phyloP scores from a whole-genome alignment of 2,329 filamentous ascomycete species.

The Aspergillus candidus region DNA sequence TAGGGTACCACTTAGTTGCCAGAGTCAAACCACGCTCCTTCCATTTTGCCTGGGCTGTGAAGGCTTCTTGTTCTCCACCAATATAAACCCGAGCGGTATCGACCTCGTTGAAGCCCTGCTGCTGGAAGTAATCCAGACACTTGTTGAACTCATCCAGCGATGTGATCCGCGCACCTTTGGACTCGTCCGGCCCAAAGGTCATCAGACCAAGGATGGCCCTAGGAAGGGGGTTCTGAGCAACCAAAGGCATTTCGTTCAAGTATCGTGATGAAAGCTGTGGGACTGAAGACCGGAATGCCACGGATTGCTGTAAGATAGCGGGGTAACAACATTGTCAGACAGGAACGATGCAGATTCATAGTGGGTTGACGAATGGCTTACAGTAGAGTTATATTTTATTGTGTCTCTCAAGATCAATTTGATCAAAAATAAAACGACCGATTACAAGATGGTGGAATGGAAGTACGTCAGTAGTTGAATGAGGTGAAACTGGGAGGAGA shows the following conservation, averaged over 20 bases:
- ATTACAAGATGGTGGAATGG: too few species aligned
- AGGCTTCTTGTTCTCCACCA: constrained; percentile 68
- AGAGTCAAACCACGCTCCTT: constrained; percentile 69
- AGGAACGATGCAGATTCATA: too few species aligned
- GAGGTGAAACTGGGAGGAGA: too few species aligned
- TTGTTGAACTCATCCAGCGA: constrained; percentile 62
- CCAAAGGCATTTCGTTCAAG: constrained; percentile 28
- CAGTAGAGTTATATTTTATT: too few species aligned
- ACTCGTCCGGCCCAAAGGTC: constrained; percentile 67
- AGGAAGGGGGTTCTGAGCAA: constrained; percentile 45
- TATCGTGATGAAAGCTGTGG: background rate
- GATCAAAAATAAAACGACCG: too few species aligned
- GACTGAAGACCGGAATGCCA: background rate
- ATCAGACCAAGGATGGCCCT: constrained; percentile 78
- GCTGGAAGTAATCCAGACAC: constrained; percentile 67
- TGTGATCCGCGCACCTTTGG: constrained; percentile 65
- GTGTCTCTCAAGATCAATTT: too few species aligned
- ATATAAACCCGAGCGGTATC: constrained; percentile 77
- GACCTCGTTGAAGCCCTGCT: constrained; percentile 74
- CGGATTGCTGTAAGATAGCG: constrained; percentile 1
- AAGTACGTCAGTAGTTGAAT: too few species aligned
- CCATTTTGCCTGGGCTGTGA: constrained; percentile 68
- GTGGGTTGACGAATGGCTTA: too few species aligned
- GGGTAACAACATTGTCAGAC: too few species aligned
- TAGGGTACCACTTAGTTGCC: constrained; percentile 73